phyloP scores from a whole-genome alignment of 2,329 filamentous ascomycete species.

The Fusarium virguliforme region DNA sequence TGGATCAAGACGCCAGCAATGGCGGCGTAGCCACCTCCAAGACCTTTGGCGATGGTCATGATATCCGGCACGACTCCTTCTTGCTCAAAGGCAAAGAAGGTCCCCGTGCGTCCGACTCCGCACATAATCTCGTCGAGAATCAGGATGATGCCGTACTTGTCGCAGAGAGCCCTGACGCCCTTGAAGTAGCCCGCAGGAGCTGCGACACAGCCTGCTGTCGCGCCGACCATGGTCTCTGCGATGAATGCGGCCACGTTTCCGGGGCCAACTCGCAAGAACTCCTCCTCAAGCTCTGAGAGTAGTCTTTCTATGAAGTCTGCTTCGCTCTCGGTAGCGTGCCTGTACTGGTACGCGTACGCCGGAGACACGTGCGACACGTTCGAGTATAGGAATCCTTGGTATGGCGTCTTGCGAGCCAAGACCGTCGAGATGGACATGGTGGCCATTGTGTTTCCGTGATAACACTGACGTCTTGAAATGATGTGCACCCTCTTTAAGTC shows the following conservation, averaged over 20 bases:
- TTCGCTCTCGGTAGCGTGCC: conserved; percentile 21
- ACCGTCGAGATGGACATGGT: conserved; percentile 57
- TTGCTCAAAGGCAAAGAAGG: conserved; percentile 72
- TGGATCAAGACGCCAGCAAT: conserved; percentile 71
- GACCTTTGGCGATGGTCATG: conserved; percentile 72
- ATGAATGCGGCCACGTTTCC: conserved; percentile 63
- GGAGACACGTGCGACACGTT: conserved; percentile 44
- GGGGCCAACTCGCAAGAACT: conserved; percentile 62
- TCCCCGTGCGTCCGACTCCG: conserved; percentile 73
- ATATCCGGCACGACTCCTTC: conserved; percentile 65
- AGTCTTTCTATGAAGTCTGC: conserved; percentile 29
- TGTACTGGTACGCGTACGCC: conserved; percentile 28
- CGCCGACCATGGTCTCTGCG: conserved; percentile 62
- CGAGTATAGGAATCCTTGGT: conserved; percentile 37
- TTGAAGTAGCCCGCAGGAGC: conserved; percentile 67
- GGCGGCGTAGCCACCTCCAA: conserved; percentile 71
- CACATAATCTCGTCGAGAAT: conserved; percentile 76
- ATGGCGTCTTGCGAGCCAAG: conserved; percentile 32
- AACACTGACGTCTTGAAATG: conserved; percentile 61
- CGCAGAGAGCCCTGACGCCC: conserved; percentile 66
- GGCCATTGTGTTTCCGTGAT: conserved; percentile 66
- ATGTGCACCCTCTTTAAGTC: conserved; percentile 50
- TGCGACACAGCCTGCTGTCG: conserved; percentile 67
- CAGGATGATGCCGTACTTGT: conserved; percentile 67
- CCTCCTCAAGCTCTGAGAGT: conserved; percentile 59